These are phyloP conservation scores for Deinandra increscens DNA, from an alignment of 129 eudicot genomes.

Conservation along the genomic window DNA sequence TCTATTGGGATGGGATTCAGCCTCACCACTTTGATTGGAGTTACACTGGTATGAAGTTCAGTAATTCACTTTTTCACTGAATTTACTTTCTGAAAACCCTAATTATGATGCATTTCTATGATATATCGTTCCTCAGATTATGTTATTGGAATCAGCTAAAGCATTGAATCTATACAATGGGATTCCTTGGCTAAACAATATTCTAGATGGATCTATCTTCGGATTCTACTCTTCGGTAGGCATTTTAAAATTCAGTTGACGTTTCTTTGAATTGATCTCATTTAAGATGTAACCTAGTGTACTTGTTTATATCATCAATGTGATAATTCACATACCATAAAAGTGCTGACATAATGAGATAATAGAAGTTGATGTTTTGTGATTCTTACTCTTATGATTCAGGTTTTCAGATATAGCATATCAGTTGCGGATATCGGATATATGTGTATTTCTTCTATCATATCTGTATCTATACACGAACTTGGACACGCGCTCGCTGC, in stretches of 20 bases:
- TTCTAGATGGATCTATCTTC: constrained; percentile 45
- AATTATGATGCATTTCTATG: background rate
- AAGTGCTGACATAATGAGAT: too few relatives aligned
- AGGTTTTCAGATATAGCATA: constrained; percentile 48
- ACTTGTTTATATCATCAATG: background rate
- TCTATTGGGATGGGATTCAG: constrained; percentile 74
- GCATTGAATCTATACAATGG: constrained; percentile 38
- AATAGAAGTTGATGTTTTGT: background rate
- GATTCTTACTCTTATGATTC: constrained; percentile 24
- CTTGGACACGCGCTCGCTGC: constrained; percentile 96
- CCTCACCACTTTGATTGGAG: constrained; percentile 58
- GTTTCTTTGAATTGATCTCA: too few relatives aligned
- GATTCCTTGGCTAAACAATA: constrained; percentile 28
- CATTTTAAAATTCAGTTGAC: background rate
- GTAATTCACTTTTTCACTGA: background rate
- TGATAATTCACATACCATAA: too few relatives aligned
- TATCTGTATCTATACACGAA: constrained; percentile 72
- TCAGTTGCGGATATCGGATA: constrained; percentile 58
- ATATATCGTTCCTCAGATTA: constrained; percentile 42
- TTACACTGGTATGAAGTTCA: constrained; percentile 47
- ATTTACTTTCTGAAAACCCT: background rate
- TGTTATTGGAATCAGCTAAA: constrained; percentile 52
- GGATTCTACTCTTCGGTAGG: constrained; percentile 59
- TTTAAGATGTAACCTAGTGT: background rate
- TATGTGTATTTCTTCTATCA: constrained; percentile 53